Evolutionary conservation across 352 stramenopile genomes (phyloP).

Genomic region (Phytophthora hibernalis): DNA sequence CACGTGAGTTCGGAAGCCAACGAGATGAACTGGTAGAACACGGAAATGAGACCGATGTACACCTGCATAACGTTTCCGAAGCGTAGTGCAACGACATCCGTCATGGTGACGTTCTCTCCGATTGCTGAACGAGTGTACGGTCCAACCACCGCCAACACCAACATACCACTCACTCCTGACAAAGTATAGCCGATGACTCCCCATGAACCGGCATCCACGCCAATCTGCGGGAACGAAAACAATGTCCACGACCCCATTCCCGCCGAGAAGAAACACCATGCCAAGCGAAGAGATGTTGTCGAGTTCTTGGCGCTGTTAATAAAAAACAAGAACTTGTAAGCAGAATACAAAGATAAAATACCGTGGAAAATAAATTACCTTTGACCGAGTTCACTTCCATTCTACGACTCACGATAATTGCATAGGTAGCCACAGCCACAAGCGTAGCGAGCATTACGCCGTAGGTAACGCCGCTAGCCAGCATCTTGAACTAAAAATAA

Average conservation of each 20-base stretch:
- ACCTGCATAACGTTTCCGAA: constrained; percentile 67
- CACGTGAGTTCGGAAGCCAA: constrained; percentile 70
- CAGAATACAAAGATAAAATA: neutral
- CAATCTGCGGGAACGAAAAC: constrained; percentile 75
- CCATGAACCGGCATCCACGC: constrained; percentile 67
- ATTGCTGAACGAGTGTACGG: constrained; percentile 56
- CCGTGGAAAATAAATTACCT: constrained; percentile 45
- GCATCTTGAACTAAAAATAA: constrained; percentile 40
- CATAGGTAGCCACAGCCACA: constrained; percentile 63
- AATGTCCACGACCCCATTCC: constrained; percentile 74
- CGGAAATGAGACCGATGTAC: constrained; percentile 59
- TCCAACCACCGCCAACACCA: constrained; percentile 52
- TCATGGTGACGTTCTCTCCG: constrained; percentile 72
- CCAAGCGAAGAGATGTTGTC: constrained; percentile 51
- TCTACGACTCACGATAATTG: constrained; percentile 65
- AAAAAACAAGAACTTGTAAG: neutral
- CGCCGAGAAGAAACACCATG: constrained; percentile 78
- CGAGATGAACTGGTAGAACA: constrained; percentile 84
- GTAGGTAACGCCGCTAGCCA: constrained; percentile 60
- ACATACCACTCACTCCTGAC: constrained; percentile 52
- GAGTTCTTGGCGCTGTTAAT: constrained; percentile 66
- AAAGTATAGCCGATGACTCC: constrained; percentile 76
- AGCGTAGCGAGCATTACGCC: constrained; percentile 71
- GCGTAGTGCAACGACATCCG: constrained; percentile 61
- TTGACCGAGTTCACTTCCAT: constrained; percentile 62